phyloP scores from a whole-genome alignment of 257 asterid species.

The Eustoma russellianum region DNA sequence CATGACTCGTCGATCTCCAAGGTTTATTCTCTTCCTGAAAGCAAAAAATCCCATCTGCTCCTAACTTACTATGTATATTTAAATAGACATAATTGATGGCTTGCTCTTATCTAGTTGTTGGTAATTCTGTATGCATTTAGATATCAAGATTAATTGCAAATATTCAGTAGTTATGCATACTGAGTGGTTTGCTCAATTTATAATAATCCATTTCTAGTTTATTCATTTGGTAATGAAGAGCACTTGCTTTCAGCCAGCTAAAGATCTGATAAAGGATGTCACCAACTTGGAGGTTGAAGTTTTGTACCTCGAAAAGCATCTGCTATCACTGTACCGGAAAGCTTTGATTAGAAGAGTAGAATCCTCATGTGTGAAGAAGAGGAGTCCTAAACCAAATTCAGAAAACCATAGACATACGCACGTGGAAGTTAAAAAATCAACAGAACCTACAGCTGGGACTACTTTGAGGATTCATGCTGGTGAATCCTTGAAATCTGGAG shows the following conservation, averaged over 20 bases:
- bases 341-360: conserved; percentile 31
- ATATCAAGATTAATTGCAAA: too few species aligned
- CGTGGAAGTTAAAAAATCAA: conserved; percentile 17
- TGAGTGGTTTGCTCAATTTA: too few species aligned
- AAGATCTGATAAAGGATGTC: conserved; percentile 67
- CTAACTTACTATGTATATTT: too few species aligned
- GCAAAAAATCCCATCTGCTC: too few species aligned
- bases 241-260: conserved; percentile 66
- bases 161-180: too few species aligned
- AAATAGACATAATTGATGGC: too few species aligned
- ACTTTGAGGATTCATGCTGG: conserved; percentile 12
- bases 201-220: too few species aligned
- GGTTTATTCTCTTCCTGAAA: conserved; percentile 23
- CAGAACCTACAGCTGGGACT: too few species aligned
- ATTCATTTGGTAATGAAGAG: too few species aligned
- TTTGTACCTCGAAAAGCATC: conserved; percentile 58
- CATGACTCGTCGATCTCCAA: conserved; percentile 36
- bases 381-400: conserved; percentile 11
- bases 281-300: conserved; percentile 64
- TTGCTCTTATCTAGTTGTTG: too few species aligned
- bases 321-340: conserved; percentile 60
- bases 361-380: conserved; percentile 22
- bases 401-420: conserved; percentile 10
- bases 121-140: too few species aligned
- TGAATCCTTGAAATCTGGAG: conserved; percentile 12